phyloP scores from a whole-genome alignment of 331 rosid species.

The Pyracantha coccinea region DNA sequence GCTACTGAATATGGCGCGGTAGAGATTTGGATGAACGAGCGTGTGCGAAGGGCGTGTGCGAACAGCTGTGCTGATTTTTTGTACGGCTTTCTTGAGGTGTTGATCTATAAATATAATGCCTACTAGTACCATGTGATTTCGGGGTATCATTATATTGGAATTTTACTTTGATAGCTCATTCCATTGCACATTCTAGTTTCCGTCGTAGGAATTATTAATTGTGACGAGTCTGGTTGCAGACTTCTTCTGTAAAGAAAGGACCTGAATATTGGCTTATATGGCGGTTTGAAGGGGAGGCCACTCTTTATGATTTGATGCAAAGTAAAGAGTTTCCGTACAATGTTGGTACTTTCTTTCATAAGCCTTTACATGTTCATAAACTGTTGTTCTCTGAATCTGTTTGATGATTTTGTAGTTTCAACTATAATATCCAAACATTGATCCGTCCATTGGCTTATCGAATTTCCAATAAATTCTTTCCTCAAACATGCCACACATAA shows the following conservation, averaged over 20 bases:
- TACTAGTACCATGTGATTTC: conserved; percentile 15
- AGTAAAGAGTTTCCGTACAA: conserved; percentile 91
- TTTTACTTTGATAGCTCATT: conserved; percentile 1
- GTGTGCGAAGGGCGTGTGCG: conserved; percentile 90
- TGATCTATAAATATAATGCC: conserved; percentile 35
- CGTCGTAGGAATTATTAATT: conserved; percentile 8
- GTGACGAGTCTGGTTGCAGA: conserved; percentile 36
- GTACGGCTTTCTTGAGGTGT: conserved; percentile 92
- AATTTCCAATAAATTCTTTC: background rate
- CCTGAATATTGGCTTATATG: conserved; percentile 90
- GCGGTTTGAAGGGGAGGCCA: conserved; percentile 79
- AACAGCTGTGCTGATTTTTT: conserved; percentile 86
- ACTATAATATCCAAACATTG: too few relatives aligned
- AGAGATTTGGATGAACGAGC: conserved; percentile 98
- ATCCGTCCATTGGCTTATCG: background rate
- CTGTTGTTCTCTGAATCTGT: too few relatives aligned
- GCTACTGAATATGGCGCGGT: conserved; percentile 99
- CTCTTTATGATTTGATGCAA: conserved; percentile 75
- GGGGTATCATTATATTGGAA: conserved; percentile 12
- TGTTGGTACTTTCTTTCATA: conserved; percentile 60
- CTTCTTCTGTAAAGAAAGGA: conserved; percentile 63
- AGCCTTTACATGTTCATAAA: background rate
- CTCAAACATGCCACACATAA: conserved; percentile 2
- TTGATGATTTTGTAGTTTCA: too few relatives aligned
- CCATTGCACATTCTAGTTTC: conserved; percentile 7